Evolutionary conservation across 2,329 filamentous ascomycete genomes (phyloP).

Genomic region (Sclerotinia borealis): DNA sequence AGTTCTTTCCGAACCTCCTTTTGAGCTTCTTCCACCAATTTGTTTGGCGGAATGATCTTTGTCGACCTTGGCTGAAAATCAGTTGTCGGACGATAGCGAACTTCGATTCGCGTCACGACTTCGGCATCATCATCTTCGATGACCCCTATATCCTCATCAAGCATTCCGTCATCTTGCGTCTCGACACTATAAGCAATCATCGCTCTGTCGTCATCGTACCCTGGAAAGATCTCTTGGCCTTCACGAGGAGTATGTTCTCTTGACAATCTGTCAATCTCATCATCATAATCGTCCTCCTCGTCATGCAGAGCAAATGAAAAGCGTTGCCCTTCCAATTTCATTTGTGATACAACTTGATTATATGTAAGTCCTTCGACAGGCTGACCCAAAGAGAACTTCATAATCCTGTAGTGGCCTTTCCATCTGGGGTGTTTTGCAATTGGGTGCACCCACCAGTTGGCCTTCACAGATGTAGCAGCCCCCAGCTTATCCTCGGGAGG

Average conservation of each 20-base stretch:
- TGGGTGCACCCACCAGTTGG: background rate
- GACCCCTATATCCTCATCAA: background rate
- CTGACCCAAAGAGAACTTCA: background rate
- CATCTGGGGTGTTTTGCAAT: background rate
- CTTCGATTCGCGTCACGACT: slow-evolving; percentile 2
- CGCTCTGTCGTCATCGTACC: background rate
- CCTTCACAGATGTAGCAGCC: background rate
- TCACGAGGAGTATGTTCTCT: background rate
- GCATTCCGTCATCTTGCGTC: background rate
- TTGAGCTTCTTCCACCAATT: background rate
- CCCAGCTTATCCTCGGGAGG: background rate
- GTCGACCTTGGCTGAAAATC: slow-evolving; percentile 9
- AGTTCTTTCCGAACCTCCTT: background rate
- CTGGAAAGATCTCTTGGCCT: background rate
- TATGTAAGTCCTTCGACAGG: slow-evolving; percentile 1
- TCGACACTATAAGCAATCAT: background rate
- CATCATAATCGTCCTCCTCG: background rate
- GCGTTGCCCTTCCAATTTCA: background rate
- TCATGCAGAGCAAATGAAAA: background rate
- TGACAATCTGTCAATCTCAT: background rate
- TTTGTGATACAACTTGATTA: background rate
- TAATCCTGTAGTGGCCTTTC: slow-evolving; percentile 3
- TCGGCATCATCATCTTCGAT: background rate
- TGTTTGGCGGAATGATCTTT: background rate
- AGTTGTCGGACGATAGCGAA: slow-evolving; percentile 1